Evolutionary conservation across 495 filamentous ascomycete genomes (phyloP), one percentile per base, ranked within the genome.

Genomic region (Neurospora cerealis): DNA sequence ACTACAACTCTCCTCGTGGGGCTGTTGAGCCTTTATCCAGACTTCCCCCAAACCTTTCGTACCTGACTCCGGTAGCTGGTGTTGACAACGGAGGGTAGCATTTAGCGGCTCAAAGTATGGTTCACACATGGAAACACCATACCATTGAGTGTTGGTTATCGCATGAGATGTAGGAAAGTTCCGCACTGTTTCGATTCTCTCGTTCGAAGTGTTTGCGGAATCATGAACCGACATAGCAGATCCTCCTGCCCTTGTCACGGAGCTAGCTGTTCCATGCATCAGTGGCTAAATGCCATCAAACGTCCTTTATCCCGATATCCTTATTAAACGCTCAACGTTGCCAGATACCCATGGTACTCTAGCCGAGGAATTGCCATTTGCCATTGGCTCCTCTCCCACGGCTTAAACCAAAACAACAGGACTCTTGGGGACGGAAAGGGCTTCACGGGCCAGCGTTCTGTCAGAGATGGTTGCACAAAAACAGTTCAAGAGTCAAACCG

Each of bases 241-340:
- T 62, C 54, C 6, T 32, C 28, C 2, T 62, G 28, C 28, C 24
- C 54, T 34, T 62, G 54, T 34, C 28, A 62, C 28, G 15, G 54
- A 62, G 24, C 28, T 62, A 9, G 54, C 21, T 62, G 28, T 62
- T 34, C 54, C 28, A 62, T 19, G 13, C 15, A 34, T 34, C 28
- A 19, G 24, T 74, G 73, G 70, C 34, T 72, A 74, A 74, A 74
- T 72, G 17, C 37, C 40, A 8, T 36, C 40, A 41, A 17, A 17
- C 32, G 40, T 36, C 24, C 28, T 71, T 74, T 48, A 71, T 28
- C 39, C 69, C 44, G 69, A 54, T 24, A 71, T 28, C 73, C 44
- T 71, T 34, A 74, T 74, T 71, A 74, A 70, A 71, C 21, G 73
- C 69, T 74, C 34, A 71, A 6, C 24, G 1, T 10, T 5, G 11